Base-by-base conservation (phyloP, 495 filamentous ascomycete species). In the Tetracladium setigerum region DNA sequence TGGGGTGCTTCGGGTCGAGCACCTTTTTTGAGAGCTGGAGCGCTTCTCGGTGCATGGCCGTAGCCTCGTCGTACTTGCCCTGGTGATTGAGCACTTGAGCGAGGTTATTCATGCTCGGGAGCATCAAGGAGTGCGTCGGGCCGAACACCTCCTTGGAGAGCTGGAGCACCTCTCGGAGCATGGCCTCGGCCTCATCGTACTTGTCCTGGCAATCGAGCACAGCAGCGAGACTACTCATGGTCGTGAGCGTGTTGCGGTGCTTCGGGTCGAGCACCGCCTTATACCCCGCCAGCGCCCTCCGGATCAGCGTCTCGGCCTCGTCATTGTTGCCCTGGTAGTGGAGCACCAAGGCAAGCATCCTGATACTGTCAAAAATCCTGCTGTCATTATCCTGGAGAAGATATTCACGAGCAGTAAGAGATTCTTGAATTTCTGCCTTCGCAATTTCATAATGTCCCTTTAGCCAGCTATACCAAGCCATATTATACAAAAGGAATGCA, bases 31-130 rank as follows among this genome's bases (percentile, higher is more conserved):
- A 14, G 59, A 61, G 5, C 51, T 35, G 17, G 59, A 56, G 47
- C 58, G 62, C 30, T 59, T n/a, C 53, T 31, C 49, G 56, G 40
- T 59, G 41, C 12, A 63, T 33, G 14, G 14, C 17, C 24, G 64
- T 61, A 1, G 68, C 66, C 31, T 69, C 65, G 38, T 61, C 32
- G 42, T 62, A 63, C 14, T 60, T 57, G 5, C 58, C 59, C 15
- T 55, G 52, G 14, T 32, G 32, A 5, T 54, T 15, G 3, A 61
- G 44, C 13, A 61, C 2, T 8, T 46, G 10, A n/a, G 44, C 43
- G 10, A 58, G 36, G 30, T 53, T 53, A 19, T 47, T 53, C 43
- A 53, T 48, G 33, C 37, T 49, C 4, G 36, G 19, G 15, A 53
- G 34, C 10, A 46, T 53, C 18, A 42, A 7, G 24, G 46, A 46